Base-by-base conservation (phyloP, 129 eudicot genomes). In the Sambucus nigra region DNA sequence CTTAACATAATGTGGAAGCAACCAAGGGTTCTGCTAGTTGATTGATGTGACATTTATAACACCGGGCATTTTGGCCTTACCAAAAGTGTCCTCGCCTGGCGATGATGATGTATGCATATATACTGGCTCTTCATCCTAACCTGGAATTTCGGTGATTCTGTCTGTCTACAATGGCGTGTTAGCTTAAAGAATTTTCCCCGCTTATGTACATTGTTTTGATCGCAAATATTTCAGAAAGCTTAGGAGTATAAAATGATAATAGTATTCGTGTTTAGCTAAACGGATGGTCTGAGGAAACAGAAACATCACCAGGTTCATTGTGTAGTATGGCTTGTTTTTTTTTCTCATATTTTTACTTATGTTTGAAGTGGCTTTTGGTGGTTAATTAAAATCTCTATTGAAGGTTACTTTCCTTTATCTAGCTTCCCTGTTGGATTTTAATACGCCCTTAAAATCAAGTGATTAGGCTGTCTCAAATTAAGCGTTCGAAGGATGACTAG, bases 131-230 rank as follows among this genome's bases (percentile, higher is more conserved):
- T 19, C 38, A 19, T 25, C 44, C 27, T 21, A 55, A 54, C 19
- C 46, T 6, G 54, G 54, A 45, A 8, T 54, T 46, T 28, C n/a
- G 61, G 29, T 22, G 13, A 13, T 41, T 4, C 58, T 20, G 47
- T 4, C 58, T 20, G 47, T 22, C 20, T 32, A 31, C 17, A n/a
- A 35, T 31, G 23, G 5, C 22, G 5, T 47, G 7, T 61, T 32
- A 22, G 51, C 29, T 57, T 7, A 56, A 47, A 56, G 39, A 28
- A 54, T 44, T 45, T 7, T 6, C 47, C 13, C 27, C 5, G 5
- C 50, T 25, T 54, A 20, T 66, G 71, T 66, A 66, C 14, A 66
- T 66, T 56, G 38, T 32, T 66, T 35, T 24, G 53, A 23, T 48
- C 13, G 44, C 33, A 19, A 66, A 66, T 21, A 25, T 56, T 47